Percentiles rank a stretch among this genome's conserved stretches.
Evolutionary conservation across 176 grass and related monocot genomes (phyloP).

Genomic region (Oryza longistaminata): DNA sequence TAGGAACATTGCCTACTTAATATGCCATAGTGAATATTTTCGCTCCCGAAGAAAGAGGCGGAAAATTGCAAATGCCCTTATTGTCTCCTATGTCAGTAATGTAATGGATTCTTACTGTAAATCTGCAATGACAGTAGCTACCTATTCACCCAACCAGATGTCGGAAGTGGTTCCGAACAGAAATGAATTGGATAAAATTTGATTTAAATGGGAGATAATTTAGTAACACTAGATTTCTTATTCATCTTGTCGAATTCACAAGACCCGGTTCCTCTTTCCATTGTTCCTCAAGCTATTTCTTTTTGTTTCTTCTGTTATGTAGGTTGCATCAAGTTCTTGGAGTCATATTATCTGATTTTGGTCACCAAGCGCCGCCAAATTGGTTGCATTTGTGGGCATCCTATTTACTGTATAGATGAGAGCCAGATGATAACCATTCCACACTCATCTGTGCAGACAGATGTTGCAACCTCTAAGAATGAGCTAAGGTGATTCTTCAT

Average conservation of each 20-base stretch:
- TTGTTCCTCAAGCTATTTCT: conserved; percentile 13
- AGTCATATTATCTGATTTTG: conserved; percentile 95
- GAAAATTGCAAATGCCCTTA: background rate
- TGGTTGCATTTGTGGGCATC: conserved; percentile 83
- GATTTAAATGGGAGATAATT: background rate
- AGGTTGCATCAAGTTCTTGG: conserved; percentile 97
- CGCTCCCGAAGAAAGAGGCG: background rate
- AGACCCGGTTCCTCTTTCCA: background rate
- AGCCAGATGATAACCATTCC: conserved; percentile 86
- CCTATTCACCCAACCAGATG: background rate
- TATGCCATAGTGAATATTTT: background rate
- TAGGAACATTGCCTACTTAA: background rate
- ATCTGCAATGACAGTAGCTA: background rate
- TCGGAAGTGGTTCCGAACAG: background rate
- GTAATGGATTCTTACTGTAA: conserved; percentile 5
- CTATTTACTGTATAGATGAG: conserved; percentile 91
- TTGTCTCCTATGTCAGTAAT: background rate
- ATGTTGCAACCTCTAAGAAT: conserved; percentile 80
- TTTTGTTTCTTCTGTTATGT: conserved; percentile 15
- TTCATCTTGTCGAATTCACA: background rate
- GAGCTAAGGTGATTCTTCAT: conserved; percentile 66
- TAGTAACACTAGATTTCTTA: background rate
- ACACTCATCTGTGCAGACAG: conserved; percentile 78
- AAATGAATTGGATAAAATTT: background rate
- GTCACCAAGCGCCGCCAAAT: conserved; percentile 90